These are phyloP conservation scores for Alopecurus myosuroides DNA, from an alignment of 176 grass and related monocot species.

Conservation along the genomic window DNA sequence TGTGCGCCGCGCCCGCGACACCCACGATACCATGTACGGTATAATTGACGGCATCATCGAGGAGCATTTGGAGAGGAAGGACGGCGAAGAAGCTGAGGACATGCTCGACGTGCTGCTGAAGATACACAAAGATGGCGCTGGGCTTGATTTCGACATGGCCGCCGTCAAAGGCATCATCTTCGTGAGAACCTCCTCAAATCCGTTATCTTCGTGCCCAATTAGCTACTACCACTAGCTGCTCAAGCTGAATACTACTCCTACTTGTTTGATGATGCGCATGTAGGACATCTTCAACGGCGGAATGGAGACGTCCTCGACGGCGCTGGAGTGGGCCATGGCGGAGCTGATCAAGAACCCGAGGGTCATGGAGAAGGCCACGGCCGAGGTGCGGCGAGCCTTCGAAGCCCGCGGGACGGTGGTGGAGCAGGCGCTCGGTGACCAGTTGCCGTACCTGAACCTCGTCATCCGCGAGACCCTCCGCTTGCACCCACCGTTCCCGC, in stretches of 20 bases:
- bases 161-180: constrained; percentile 28
- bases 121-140: constrained; percentile 4
- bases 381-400: constrained; percentile 31
- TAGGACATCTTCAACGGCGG: constrained; percentile 27
- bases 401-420: neutral
- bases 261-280: neutral
- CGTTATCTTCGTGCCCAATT: too few species aligned
- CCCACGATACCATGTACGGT: neutral
- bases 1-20: neutral
- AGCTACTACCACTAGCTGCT: neutral
- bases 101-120: constrained; percentile 35
- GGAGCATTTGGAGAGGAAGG: constrained; percentile 17
- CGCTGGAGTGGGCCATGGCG: too few species aligned
- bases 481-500: constrained; percentile 19
- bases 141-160: constrained; percentile 22
- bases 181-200: too few species aligned
- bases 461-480: constrained; percentile 34
- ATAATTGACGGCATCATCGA: constrained; percentile 33
- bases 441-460: constrained; percentile 17
- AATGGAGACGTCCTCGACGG: too few species aligned
- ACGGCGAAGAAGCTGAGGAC: constrained; percentile 10
- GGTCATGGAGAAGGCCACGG: constrained; percentile 6
- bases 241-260: too few species aligned
- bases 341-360: constrained; percentile 18
- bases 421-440: neutral